Percentiles rank a stretch among this genome's conserved stretches.
These are phyloP conservation scores for Haplosporangium sp. DNA, from an alignment of 371 early-diverging fungal species.

Conservation along the genomic window DNA sequence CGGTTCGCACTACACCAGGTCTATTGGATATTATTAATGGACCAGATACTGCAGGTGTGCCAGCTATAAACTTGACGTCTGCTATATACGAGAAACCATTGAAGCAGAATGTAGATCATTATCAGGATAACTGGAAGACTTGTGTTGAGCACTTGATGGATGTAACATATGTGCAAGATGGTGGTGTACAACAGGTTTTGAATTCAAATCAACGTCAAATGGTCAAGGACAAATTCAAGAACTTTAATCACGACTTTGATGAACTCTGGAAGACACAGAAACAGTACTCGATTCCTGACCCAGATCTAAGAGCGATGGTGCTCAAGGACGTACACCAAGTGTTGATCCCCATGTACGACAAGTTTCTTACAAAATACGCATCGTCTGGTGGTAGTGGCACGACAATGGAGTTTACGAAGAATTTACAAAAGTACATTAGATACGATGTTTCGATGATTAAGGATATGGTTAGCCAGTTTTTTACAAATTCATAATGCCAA, in stretches of 20 bases:
- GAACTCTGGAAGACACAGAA: slow-evolving; percentile 79
- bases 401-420: slow-evolving; percentile 79
- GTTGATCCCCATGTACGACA: slow-evolving; percentile 82
- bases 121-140: slow-evolving; percentile 81
- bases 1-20: slow-evolving; percentile 69
- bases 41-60: slow-evolving; percentile 11
- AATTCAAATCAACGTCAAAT: slow-evolving; percentile 75
- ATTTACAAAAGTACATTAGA: slow-evolving; percentile 84
- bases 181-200: slow-evolving; percentile 70
- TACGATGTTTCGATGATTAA: slow-evolving; percentile 79
- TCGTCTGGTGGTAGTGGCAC: slow-evolving; percentile 8
- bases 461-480: slow-evolving; percentile 76
- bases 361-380: slow-evolving; percentile 76
- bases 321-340: slow-evolving; percentile 80
- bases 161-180: slow-evolving; percentile 77
- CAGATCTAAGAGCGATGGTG: slow-evolving; percentile 77
- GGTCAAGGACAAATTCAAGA: slow-evolving; percentile 89
- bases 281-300: slow-evolving; percentile 85
- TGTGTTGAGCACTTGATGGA: slow-evolving; percentile 81
- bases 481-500: slow-evolving; percentile 49
- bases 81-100: slow-evolving; percentile 72
- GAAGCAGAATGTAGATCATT: slow-evolving; percentile 68
- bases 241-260: slow-evolving; percentile 88
- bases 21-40: slow-evolving; percentile 65
- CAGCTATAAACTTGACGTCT: slow-evolving; percentile 51